Evolutionary conservation across 768 basidiomycete species (phyloP).

Genomic region (Rhodosporidiobolus sp.): DNA sequence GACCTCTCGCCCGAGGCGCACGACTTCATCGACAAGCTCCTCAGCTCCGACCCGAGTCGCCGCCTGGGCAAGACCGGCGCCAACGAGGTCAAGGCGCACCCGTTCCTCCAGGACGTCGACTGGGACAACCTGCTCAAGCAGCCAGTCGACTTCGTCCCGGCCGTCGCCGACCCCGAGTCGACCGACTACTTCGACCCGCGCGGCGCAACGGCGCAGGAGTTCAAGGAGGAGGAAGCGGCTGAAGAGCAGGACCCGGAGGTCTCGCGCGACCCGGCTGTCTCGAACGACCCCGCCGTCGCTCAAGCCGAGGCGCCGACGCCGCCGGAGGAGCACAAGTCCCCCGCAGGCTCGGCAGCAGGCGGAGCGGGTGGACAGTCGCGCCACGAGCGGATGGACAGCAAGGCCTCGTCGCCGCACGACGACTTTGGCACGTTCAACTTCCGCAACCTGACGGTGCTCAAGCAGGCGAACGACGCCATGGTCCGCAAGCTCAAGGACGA

Average conservation of each 20-base stretch:
- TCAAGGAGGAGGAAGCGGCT: constrained; percentile 72
- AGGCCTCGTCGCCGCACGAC: constrained; percentile 47
- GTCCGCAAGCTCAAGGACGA: constrained; percentile 93
- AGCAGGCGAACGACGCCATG: constrained; percentile 97
- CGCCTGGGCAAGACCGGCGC: constrained; percentile 84
- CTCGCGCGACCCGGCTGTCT: constrained; percentile 42
- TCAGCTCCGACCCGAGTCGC: constrained; percentile 72
- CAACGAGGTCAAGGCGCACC: constrained; percentile 86
- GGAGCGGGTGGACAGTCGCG: too few species aligned
- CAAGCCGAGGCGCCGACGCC: constrained; percentile 39
- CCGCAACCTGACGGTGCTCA: constrained; percentile 92
- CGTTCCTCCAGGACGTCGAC: constrained; percentile 83
- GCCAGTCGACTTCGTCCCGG: constrained; percentile 70
- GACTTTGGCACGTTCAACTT: constrained; percentile 98
- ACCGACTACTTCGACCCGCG: constrained; percentile 99
- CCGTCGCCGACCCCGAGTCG: constrained; percentile 90
- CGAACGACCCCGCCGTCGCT: constrained; percentile 48
- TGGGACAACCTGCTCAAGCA: constrained; percentile 77
- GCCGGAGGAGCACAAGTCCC: constrained; percentile 49
- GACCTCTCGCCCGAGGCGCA: constrained; percentile 69
- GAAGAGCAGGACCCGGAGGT: neutral
- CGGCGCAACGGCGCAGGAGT: constrained; percentile 82
- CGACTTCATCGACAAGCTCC: constrained; percentile 81
- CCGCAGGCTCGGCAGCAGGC: constrained; percentile 48
- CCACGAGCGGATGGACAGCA: constrained; percentile 22